Conservation (phyloP, 192 early-diverging fungal genomes). For the Umbelopsis ramanniana region DNA sequence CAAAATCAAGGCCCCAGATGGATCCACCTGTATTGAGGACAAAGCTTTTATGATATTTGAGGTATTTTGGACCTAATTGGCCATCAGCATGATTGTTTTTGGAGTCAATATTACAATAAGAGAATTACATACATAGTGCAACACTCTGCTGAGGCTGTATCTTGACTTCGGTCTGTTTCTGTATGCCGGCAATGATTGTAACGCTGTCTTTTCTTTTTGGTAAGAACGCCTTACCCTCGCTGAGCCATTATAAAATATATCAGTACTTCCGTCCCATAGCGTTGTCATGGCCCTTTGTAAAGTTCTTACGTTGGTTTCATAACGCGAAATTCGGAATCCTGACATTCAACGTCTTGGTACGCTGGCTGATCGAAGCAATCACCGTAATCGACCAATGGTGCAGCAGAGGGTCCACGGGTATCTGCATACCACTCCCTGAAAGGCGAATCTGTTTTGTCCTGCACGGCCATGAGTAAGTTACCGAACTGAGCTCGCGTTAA, state of each 20-base stretch:
- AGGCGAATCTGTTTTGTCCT: background rate
- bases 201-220: background rate
- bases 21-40: conserved; percentile 43
- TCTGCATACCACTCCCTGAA: background rate
- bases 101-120: too few relatives aligned
- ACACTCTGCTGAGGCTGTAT: background rate
- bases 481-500: too few relatives aligned
- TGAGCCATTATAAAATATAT: background rate
- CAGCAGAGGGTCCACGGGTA: background rate
- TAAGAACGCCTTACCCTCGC: background rate
- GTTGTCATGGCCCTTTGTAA: background rate
- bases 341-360: conserved; percentile 5
- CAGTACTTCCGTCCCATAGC: background rate
- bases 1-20: conserved; percentile 46
- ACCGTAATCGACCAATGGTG: background rate
- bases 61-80: background rate
- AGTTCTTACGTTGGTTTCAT: background rate
- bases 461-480: background rate
- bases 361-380: background rate
- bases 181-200: background rate
- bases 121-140: background rate
- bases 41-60: conserved; percentile 30
- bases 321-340: background rate
- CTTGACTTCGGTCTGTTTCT: background rate
- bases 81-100: too few relatives aligned